Percentiles rank a stretch among this genome's conserved stretches.
Conservation (phyloP, 805 yeast genomes). For the Lachancea cidri region DNA sequence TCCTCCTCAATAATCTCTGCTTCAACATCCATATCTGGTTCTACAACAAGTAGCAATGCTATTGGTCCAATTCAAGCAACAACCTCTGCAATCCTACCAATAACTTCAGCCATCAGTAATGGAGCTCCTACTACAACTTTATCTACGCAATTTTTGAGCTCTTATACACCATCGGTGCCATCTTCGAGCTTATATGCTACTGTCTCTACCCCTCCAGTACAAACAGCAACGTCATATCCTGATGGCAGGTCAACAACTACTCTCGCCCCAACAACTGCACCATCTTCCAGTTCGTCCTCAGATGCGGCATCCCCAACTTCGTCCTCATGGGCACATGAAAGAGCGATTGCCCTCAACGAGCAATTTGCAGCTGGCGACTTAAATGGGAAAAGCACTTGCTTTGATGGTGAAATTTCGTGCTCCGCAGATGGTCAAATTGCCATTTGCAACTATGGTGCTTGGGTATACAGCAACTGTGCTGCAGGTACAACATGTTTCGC, state of each 20-base stretch:
- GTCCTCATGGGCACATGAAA: conserved; percentile 34
- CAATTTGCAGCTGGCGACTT: conserved; percentile 40
- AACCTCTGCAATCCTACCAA: too few relatives aligned
- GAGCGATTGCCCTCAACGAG: conserved; percentile 42
- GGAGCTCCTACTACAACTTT: too few relatives aligned
- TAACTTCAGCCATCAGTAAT: too few relatives aligned
- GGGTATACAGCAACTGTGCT: conserved; percentile 58
- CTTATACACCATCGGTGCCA: too few relatives aligned
- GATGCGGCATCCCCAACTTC: conserved; percentile 12
- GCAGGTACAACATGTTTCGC: conserved; percentile 61
- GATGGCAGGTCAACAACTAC: conserved; percentile 11
- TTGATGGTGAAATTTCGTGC: conserved; percentile 50
- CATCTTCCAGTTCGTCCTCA: conserved; percentile 9
- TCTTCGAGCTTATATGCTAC: neutral
- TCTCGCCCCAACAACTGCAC: conserved; percentile 8
- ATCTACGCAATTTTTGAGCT: too few relatives aligned
- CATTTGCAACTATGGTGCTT: conserved; percentile 49
- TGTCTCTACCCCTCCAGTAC: neutral
- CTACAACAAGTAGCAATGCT: too few relatives aligned
- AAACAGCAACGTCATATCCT: conserved; percentile 8
- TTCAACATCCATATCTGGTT: too few relatives aligned
- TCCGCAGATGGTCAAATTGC: conserved; percentile 46
- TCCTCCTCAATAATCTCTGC: conserved; percentile 5
- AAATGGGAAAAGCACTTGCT: conserved; percentile 41
- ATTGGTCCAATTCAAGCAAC: too few relatives aligned